A percentile compares a stretch with the other conserved stretches of the same genome.
Evolutionary conservation across 148 eudicot species (phyloP).

Genomic region (Heliosperma pusillum): DNA sequence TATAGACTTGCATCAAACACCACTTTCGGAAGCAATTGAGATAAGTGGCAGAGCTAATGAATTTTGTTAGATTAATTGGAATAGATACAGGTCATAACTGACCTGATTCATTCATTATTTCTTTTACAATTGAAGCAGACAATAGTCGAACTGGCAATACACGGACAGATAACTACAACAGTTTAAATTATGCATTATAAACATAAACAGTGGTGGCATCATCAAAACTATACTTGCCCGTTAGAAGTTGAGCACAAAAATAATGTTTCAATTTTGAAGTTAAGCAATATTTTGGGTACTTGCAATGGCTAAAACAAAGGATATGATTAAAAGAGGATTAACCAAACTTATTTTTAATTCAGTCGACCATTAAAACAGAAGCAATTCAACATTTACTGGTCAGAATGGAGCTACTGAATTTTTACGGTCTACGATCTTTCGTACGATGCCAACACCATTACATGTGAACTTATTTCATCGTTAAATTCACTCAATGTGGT

Average conservation of each 20-base stretch:
- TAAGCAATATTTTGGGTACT: background rate
- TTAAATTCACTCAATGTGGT: background rate
- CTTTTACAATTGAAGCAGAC: background rate
- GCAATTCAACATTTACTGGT: background rate
- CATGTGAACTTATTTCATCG: background rate
- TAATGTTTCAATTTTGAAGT: background rate
- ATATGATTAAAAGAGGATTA: conserved; percentile 1
- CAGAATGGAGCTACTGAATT: background rate
- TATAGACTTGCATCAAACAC: conserved; percentile 12
- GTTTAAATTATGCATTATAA: background rate
- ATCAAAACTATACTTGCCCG: background rate
- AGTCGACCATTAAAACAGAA: background rate
- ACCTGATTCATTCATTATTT: background rate
- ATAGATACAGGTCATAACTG: background rate
- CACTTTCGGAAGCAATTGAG: background rate
- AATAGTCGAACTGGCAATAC: background rate
- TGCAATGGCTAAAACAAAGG: conserved; percentile 5
- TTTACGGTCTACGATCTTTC: background rate
- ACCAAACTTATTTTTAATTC: background rate
- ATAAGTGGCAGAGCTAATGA: background rate
- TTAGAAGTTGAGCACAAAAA: background rate
- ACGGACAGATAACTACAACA: background rate
- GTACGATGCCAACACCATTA: background rate
- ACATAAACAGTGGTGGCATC: background rate
- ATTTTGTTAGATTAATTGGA: too few relatives aligned